These are phyloP conservation scores for Wickerhamiella domercqiae DNA, from an alignment of 805 yeast genomes.

Conservation along the genomic window DNA sequence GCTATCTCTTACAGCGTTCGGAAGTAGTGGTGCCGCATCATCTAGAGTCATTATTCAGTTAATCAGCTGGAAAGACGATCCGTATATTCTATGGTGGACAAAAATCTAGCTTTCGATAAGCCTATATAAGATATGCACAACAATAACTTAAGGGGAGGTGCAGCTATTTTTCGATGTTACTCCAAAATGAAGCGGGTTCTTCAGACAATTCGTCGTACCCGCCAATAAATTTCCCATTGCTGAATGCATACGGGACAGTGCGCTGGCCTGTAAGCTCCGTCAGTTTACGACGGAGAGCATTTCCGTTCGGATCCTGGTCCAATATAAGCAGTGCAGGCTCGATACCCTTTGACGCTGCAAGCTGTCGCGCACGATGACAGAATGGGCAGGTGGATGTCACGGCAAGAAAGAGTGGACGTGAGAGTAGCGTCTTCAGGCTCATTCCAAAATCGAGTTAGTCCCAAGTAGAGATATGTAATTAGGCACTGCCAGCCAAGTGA, in stretches of 20 bases:
- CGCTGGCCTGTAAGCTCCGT: slow-evolving; percentile 41
- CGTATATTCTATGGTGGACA: too few species aligned
- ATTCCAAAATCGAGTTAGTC: too few species aligned
- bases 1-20: too few species aligned
- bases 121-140: too few species aligned
- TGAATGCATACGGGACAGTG: slow-evolving; percentile 58
- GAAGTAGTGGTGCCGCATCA: neutral
- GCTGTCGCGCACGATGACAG: slow-evolving; percentile 14
- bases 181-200: slow-evolving; percentile 15
- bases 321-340: slow-evolving; percentile 32
- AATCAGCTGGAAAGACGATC: too few species aligned
- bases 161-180: too few species aligned
- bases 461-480: too few species aligned
- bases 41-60: too few species aligned
- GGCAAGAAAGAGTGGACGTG: slow-evolving; percentile 16
- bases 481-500: too few species aligned
- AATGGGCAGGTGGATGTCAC: slow-evolving; percentile 18
- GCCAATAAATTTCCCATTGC: slow-evolving; percentile 44
- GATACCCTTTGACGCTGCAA: slow-evolving; percentile 12
- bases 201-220: slow-evolving; percentile 17
- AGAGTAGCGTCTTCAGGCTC: slow-evolving; percentile 4
- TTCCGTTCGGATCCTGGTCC: slow-evolving; percentile 41
- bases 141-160: too few species aligned
- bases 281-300: slow-evolving; percentile 37
- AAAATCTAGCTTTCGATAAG: too few species aligned